Conservation (phyloP, 2,329 filamentous ascomycete species). For the Cytospora piceae region DNA sequence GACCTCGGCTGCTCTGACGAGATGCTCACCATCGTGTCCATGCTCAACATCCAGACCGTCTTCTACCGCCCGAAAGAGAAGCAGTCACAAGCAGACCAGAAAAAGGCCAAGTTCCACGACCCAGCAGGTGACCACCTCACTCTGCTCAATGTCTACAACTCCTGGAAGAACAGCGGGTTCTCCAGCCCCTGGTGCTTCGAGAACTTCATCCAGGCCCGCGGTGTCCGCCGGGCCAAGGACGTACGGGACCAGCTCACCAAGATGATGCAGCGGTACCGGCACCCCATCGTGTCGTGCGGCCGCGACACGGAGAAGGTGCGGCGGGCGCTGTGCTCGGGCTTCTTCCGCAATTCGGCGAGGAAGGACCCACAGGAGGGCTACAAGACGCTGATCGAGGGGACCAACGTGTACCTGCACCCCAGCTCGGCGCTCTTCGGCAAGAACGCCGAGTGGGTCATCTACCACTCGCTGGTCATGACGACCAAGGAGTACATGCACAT, state of each 20-base stretch:
- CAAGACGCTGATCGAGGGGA: slow-evolving; percentile 95
- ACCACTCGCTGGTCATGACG: slow-evolving; percentile 87
- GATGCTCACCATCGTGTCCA: slow-evolving; percentile 89
- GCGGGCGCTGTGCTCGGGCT: slow-evolving; percentile 86
- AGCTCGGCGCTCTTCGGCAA: slow-evolving; percentile 92
- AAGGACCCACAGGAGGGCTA: slow-evolving; percentile 97
- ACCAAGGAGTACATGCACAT: slow-evolving; percentile 98
- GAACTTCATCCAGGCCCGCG: slow-evolving; percentile 93
- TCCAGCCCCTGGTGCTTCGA: slow-evolving; percentile 94
- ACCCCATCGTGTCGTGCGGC: slow-evolving; percentile 81
- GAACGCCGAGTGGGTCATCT: slow-evolving; percentile 94
- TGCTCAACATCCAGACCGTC: slow-evolving; percentile 84
- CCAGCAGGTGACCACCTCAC: slow-evolving; percentile 93
- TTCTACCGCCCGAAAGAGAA: slow-evolving; percentile 99
- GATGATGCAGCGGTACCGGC: slow-evolving; percentile 91
- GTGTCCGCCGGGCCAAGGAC: slow-evolving; percentile 87
- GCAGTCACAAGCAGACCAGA: slow-evolving; percentile 93
- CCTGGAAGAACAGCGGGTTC: slow-evolving; percentile 87
- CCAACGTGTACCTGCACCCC: slow-evolving; percentile 93
- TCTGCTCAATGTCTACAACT: slow-evolving; percentile 93
- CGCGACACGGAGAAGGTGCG: slow-evolving; percentile 85
- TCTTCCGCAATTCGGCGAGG: slow-evolving; percentile 92
- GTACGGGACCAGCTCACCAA: slow-evolving; percentile 89
- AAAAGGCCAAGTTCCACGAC: slow-evolving; percentile 97
- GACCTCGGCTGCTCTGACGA: slow-evolving; percentile 91